Percentiles rank a stretch among this genome's conserved stretches.
Conservation (phyloP, 176 grass and related monocot species). For the Otatea glauca region DNA sequence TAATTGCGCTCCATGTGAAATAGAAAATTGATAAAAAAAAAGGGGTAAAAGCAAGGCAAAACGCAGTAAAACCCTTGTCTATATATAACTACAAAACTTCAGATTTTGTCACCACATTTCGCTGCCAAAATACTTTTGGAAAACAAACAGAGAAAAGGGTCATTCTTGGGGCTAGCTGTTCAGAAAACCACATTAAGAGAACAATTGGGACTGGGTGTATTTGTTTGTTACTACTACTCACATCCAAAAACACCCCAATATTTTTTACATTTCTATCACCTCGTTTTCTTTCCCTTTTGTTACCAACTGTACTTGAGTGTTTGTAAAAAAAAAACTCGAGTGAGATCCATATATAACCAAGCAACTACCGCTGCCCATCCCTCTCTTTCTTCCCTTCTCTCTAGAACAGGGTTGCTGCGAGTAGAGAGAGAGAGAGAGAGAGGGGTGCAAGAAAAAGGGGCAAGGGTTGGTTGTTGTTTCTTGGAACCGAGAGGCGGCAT, state of each 20-base stretch:
- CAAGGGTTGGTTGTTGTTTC: constrained; percentile 18
- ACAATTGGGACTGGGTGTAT: not conserved
- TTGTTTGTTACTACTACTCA: constrained; percentile 25
- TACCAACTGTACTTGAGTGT: constrained; percentile 39
- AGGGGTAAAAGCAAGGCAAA: not conserved
- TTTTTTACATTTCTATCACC: constrained; percentile 43
- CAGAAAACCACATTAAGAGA: not conserved
- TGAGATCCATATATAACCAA: constrained; percentile 59
- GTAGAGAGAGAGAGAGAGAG: not conserved
- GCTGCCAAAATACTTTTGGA: constrained; percentile 14
- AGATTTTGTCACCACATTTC: constrained; percentile 40
- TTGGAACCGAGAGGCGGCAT: constrained; percentile 27
- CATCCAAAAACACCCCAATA: not conserved
- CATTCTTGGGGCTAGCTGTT: constrained; percentile 5
- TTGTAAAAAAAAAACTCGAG: not conserved
- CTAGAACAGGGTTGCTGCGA: constrained; percentile 39
- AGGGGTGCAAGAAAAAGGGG: not conserved
- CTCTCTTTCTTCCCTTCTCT: constrained; percentile 17
- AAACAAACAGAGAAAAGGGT: constrained; percentile 25
- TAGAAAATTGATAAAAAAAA: not conserved
- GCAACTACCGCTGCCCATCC: constrained; percentile 37
- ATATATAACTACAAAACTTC: not conserved
- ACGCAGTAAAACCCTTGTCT: not conserved
- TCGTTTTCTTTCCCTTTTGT: constrained; percentile 36
- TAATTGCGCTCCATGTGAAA: not conserved